A percentile compares a stretch with the other conserved stretches of the same genome.
These are phyloP conservation scores for Phytophthora sansomeana DNA, from an alignment of 352 stramenopile genomes.

Conservation along the genomic window DNA sequence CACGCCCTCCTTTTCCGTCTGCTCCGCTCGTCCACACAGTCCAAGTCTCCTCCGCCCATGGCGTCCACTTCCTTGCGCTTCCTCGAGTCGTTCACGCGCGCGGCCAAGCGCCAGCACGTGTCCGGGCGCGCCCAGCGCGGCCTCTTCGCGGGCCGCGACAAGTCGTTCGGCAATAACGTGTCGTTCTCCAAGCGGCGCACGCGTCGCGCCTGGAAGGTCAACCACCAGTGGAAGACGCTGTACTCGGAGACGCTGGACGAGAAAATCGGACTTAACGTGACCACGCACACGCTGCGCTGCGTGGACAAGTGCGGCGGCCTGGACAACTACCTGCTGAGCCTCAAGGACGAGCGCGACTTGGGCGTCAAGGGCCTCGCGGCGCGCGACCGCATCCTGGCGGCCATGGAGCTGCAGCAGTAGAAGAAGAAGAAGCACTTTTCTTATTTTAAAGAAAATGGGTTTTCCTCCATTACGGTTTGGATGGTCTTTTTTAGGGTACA, in stretches of 20 bases:
- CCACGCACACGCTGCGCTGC: slow-evolving; percentile 90
- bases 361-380: slow-evolving; percentile 72
- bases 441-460: neutral
- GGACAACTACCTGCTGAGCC: slow-evolving; percentile 95
- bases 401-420: slow-evolving; percentile 1
- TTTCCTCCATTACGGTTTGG: neutral
- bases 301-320: slow-evolving; percentile 95
- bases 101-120: slow-evolving; percentile 72
- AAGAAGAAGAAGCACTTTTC: neutral
- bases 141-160: slow-evolving; percentile 95
- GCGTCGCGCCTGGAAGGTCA: slow-evolving; percentile 94
- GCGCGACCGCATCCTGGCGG: slow-evolving; percentile 64
- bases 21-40: neutral
- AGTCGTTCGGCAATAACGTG: slow-evolving; percentile 95
- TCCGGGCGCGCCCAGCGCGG: slow-evolving; percentile 83
- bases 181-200: slow-evolving; percentile 94
- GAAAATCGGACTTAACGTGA: slow-evolving; percentile 94
- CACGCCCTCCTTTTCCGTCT: too few species aligned
- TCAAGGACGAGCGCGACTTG: slow-evolving; percentile 85
- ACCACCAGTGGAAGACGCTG: slow-evolving; percentile 90
- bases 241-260: slow-evolving; percentile 94
- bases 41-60: slow-evolving; percentile 12
- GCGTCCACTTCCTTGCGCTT: slow-evolving; percentile 57
- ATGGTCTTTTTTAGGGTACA: slow-evolving; percentile 18
- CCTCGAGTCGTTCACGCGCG: slow-evolving; percentile 69